phyloP scores from a whole-genome alignment of 805 yeast genomes.

The Lipomyces orientalis region DNA sequence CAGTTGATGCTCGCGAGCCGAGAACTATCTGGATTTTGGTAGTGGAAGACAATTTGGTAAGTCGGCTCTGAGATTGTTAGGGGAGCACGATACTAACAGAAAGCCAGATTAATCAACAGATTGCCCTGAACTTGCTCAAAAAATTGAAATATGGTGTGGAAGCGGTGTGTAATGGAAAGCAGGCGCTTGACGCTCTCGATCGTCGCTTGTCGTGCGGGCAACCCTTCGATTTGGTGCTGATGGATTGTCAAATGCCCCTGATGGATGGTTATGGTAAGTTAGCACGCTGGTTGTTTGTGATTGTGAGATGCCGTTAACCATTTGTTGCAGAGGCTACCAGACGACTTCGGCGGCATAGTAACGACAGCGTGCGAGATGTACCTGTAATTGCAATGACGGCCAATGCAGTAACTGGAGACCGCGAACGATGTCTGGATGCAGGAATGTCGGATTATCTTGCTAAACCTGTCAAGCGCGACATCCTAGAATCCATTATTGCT shows the following conservation, averaged over 20 bases:
- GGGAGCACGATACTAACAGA: background rate
- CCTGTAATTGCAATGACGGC: slow-evolving; percentile 73
- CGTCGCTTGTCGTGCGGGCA: slow-evolving; percentile 14
- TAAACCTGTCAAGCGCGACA: slow-evolving; percentile 53
- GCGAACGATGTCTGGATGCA: slow-evolving; percentile 71
- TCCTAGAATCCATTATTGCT: slow-evolving; percentile 22
- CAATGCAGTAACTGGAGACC: slow-evolving; percentile 79
- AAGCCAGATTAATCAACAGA: slow-evolving; percentile 33
- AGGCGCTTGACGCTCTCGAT: slow-evolving; percentile 33
- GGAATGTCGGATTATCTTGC: slow-evolving; percentile 81
- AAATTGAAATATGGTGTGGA: slow-evolving; percentile 28
- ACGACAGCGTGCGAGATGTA: slow-evolving; percentile 16
- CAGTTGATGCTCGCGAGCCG: slow-evolving; percentile 1
- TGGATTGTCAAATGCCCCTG: slow-evolving; percentile 40
- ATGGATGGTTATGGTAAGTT: slow-evolving; percentile 37
- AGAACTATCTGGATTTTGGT: slow-evolving; percentile 28
- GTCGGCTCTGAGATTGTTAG: slow-evolving; percentile 3
- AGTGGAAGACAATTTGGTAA: slow-evolving; percentile 36
- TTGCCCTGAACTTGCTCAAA: slow-evolving; percentile 34
- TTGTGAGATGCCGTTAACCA: background rate
- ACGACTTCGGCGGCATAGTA: slow-evolving; percentile 22
- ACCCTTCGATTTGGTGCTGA: slow-evolving; percentile 31
- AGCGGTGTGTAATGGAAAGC: slow-evolving; percentile 37
- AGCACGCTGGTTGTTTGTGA: background rate
- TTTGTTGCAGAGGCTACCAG: slow-evolving; percentile 29